phyloP scores from a whole-genome alignment of 306 rosid species.

The Sicyos edulis region DNA sequence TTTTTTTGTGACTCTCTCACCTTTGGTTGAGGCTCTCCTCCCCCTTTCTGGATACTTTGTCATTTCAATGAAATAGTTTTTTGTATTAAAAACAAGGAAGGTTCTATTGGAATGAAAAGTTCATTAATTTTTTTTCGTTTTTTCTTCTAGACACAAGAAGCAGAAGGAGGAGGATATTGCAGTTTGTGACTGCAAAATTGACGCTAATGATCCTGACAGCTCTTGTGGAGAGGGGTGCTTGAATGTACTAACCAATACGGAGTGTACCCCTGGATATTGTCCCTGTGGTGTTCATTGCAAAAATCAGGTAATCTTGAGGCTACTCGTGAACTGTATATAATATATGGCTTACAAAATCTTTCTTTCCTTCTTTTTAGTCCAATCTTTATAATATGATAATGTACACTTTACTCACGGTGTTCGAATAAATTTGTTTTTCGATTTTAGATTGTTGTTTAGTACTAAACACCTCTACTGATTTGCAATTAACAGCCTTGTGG shows the following conservation, averaged over 20 bases:
- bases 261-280: constrained; percentile 84
- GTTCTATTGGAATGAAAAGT: background rate
- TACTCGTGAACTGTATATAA: background rate
- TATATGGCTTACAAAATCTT: background rate
- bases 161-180: constrained; percentile 87
- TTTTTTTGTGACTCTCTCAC: background rate
- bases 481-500: background rate
- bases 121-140: background rate
- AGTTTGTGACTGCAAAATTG: constrained; percentile 65
- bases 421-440: background rate
- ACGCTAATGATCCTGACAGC: constrained; percentile 44
- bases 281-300: constrained; percentile 60
- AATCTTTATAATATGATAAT: background rate
- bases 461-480: background rate
- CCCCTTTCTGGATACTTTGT: background rate
- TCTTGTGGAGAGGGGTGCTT: constrained; percentile 86
- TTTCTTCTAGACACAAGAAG: constrained; percentile 55
- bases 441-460: background rate
- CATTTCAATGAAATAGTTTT: background rate
- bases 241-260: constrained; percentile 82
- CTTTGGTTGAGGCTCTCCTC: background rate
- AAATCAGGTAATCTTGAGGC: constrained; percentile 57
- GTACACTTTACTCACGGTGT: background rate
- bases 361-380: background rate
- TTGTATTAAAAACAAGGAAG: background rate